Evolutionary conservation across 78 protist genomes (phyloP), one percentile per base, ranked within the genome.

Genomic region (Capsaspora owczarzaki): DNA sequence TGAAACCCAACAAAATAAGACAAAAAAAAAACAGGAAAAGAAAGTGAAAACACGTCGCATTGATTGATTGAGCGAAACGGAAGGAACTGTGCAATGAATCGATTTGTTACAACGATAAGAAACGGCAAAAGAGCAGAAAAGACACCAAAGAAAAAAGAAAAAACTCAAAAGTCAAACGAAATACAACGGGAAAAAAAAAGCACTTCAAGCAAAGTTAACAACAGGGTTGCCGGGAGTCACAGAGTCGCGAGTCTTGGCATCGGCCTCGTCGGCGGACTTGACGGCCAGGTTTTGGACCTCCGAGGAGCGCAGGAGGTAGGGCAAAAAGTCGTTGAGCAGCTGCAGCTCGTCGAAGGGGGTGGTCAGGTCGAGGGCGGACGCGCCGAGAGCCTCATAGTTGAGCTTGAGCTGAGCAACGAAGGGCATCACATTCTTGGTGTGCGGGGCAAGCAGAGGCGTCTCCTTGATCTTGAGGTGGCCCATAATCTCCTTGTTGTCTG

Each of bases 341-440:
- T 56, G 12, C 8, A 2, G 33, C 66, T 56, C 66, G n/a, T 56
- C 66, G n/a, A 56, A 56, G 66, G 66, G 66, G 33, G 25, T 16
- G 29, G 66, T 25, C 29, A 56, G 66, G 25, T 56, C 25, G 33
- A 56, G 12, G 10, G 66, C 66, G 4, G 35, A 16, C n/a, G 66
- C 35, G 66, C 66, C 66, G 33, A 25, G 66, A 6, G 12, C 66
- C 35, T 29, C 33, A 16, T 25, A 16, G n/a, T n/a, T n/a, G 10
- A 56, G 33, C 53, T n/a, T 41, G 44, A 35, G 29, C 22, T 23
- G 1, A 8, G 6, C 37, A 2, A 71, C 77, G 27, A 71, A 71
- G 5, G 77, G 60, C 77, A 71, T 71, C 27, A 71, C 42, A 16
- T 44, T 23, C 77, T 71, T 71, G 61, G 12, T 71, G 77, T 69